Evolutionary conservation across 2,329 filamentous ascomycete species (phyloP).

Genomic region (Alternaria arborescens): DNA sequence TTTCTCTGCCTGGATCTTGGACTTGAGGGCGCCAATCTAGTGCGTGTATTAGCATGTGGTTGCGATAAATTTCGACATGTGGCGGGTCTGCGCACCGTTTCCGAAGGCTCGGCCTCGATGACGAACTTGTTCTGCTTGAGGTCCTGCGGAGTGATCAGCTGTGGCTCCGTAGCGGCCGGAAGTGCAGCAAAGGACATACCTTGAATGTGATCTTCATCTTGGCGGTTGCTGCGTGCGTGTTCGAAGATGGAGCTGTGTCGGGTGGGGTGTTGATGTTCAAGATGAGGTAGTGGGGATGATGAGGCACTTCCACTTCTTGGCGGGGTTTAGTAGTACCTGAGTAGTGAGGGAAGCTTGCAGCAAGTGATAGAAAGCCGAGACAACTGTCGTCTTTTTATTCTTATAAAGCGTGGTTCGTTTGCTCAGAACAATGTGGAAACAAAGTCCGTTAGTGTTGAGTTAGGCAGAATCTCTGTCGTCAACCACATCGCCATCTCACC

Average conservation of each 20-base stretch:
- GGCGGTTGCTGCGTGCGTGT: conserved; percentile 34
- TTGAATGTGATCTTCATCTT: conserved; percentile 77
- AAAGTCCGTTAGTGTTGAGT: background rate
- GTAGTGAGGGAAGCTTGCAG: conserved; percentile 7
- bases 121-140: conserved; percentile 98
- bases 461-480: conserved; percentile 13
- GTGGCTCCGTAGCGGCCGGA: conserved; percentile 9
- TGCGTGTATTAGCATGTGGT: conserved; percentile 19
- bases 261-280: conserved; percentile 36
- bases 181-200: conserved; percentile 52
- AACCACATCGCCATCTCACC: background rate
- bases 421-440: conserved; percentile 36
- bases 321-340: conserved; percentile 11
- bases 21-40: conserved; percentile 88
- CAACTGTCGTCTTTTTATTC: background rate
- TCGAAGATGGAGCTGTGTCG: conserved; percentile 31
- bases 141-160: conserved; percentile 68
- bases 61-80: conserved; percentile 19
- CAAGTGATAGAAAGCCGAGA: background rate
- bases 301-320: conserved; percentile 16
- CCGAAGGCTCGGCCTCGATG: conserved; percentile 91
- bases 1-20: conserved; percentile 90
- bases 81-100: conserved; percentile 70
- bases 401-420: conserved; percentile 6
- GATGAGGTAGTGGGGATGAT: conserved; percentile 24